These are phyloP conservation scores for Vigna trinervia DNA, from an alignment of 306 rosid species.

Conservation along the genomic window DNA sequence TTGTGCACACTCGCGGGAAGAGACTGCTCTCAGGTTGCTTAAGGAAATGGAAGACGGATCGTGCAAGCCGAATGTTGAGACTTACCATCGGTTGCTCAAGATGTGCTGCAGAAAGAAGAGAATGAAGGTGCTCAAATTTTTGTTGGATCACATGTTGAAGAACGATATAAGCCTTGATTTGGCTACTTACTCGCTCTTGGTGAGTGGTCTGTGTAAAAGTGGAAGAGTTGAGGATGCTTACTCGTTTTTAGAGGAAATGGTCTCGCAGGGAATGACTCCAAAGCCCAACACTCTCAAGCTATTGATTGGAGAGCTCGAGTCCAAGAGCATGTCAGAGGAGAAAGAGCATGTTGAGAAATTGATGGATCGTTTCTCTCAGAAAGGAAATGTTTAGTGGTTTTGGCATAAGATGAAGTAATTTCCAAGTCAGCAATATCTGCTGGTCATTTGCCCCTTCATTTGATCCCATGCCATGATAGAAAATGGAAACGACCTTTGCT, in stretches of 20 bases:
- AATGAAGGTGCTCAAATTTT: conserved; percentile 76
- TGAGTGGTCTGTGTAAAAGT: conserved; percentile 55
- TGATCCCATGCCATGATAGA: not conserved
- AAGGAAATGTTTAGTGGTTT: conserved; percentile 3
- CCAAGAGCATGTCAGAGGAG: conserved; percentile 64
- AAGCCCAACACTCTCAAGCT: conserved; percentile 47
- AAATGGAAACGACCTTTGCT: not conserved
- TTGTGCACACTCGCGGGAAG: conserved; percentile 74
- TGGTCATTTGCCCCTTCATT: not conserved
- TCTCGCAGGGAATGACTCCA: conserved; percentile 56
- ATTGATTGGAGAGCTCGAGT: conserved; percentile 59
- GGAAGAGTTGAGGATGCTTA: conserved; percentile 67
- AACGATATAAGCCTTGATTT: conserved; percentile 65
- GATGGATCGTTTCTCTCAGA: conserved; percentile 44
- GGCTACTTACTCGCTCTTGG: conserved; percentile 69
- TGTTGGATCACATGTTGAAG: conserved; percentile 78
- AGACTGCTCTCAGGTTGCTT: conserved; percentile 81
- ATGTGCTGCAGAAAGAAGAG: conserved; percentile 86
- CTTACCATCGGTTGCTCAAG: conserved; percentile 83
- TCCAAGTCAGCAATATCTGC: not conserved
- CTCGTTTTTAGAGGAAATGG: conserved; percentile 69
- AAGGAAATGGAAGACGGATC: conserved; percentile 76
- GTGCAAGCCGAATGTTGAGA: conserved; percentile 63
- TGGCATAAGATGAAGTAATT: not conserved
- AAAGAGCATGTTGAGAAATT: conserved; percentile 61